These are phyloP conservation scores for Coniochaeta pulveracea DNA, from an alignment of 2,329 filamentous ascomycete species.

Conservation along the genomic window DNA sequence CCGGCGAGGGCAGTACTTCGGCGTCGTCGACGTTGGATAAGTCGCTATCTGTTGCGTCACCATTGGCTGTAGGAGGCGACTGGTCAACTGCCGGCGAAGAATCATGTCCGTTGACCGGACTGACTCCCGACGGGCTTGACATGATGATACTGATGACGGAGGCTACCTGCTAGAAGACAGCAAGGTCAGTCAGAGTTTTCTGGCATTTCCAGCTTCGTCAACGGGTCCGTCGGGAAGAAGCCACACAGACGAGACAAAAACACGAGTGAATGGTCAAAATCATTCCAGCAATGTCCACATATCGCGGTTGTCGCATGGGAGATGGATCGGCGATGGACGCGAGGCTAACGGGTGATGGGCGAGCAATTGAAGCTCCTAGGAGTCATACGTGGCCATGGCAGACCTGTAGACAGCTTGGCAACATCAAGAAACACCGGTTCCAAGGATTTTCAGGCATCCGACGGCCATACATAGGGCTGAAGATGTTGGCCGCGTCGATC, in stretches of 20 bases:
- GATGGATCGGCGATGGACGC: conserved; percentile 31
- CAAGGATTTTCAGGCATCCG: conserved; percentile 20
- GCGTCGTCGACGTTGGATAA: conserved; percentile 57
- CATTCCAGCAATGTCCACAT: conserved; percentile 16
- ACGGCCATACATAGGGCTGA: conserved; percentile 13
- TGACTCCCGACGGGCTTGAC: conserved; percentile 49
- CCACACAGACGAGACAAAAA: conserved; percentile 20
- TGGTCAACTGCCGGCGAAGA: conserved; percentile 40
- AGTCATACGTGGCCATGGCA: conserved; percentile 11
- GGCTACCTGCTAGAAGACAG: conserved; percentile 45
- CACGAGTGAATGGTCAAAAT: conserved; percentile 14
- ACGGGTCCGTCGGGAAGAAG: conserved; percentile 15
- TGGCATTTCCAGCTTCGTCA: conserved; percentile 9
- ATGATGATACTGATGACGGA: conserved; percentile 51
- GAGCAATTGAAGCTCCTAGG: conserved; percentile 30
- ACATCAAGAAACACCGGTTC: conserved; percentile 21
- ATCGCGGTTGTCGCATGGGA: conserved; percentile 30
- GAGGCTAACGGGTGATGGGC: conserved; percentile 33
- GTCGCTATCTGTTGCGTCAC: conserved; percentile 59
- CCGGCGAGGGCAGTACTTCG: conserved; percentile 31
- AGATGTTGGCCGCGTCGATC: conserved; percentile 23
- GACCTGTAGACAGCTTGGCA: conserved; percentile 16
- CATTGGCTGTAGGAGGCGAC: conserved; percentile 24
- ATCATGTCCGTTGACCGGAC: conserved; percentile 56
- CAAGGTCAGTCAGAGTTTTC: conserved; percentile 32